These are phyloP conservation scores for Puya raimondii DNA, from an alignment of 176 grass and related monocot species.

Conservation along the genomic window DNA sequence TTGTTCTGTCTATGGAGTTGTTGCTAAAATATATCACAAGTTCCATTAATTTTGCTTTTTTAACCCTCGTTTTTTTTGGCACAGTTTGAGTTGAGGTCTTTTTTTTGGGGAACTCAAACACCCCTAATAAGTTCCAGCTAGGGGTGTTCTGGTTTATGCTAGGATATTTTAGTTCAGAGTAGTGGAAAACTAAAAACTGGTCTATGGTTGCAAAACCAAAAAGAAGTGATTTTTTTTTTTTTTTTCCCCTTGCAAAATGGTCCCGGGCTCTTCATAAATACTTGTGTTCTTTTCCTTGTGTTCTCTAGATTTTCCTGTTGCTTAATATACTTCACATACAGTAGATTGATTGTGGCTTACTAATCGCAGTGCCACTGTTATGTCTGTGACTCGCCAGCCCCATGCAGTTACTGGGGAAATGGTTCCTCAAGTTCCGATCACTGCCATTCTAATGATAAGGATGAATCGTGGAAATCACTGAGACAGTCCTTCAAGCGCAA, in stretches of 20 bases:
- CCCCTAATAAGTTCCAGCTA: background rate
- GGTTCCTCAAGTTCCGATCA: constrained; percentile 36
- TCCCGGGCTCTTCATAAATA: background rate
- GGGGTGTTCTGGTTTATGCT: no score
- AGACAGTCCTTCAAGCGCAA: constrained; percentile 49
- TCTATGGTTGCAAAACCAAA: background rate
- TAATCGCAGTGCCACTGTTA: constrained; percentile 95
- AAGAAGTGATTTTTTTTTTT: no score
- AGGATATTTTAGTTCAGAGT: background rate
- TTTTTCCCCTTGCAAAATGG: no score
- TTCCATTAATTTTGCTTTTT: no score
- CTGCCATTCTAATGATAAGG: constrained; percentile 85
- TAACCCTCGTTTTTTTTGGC: no score
- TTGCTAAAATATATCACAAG: constrained; percentile 1
- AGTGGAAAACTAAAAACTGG: constrained; percentile 2
- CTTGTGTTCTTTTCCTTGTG: background rate
- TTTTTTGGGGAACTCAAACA: no score
- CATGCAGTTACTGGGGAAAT: constrained; percentile 71
- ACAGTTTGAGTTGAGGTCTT: no score
- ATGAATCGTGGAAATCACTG: constrained; percentile 39
- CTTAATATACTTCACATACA: no score
- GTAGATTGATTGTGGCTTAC: constrained; percentile 18
- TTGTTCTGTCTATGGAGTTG: constrained; percentile 6
- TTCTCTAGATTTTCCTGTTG: background rate
- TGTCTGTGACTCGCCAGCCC: constrained; percentile 81